Evolutionary conservation across 2,329 filamentous ascomycete species (phyloP).

Genomic region (Chrysoporthe deuterocubensis): DNA sequence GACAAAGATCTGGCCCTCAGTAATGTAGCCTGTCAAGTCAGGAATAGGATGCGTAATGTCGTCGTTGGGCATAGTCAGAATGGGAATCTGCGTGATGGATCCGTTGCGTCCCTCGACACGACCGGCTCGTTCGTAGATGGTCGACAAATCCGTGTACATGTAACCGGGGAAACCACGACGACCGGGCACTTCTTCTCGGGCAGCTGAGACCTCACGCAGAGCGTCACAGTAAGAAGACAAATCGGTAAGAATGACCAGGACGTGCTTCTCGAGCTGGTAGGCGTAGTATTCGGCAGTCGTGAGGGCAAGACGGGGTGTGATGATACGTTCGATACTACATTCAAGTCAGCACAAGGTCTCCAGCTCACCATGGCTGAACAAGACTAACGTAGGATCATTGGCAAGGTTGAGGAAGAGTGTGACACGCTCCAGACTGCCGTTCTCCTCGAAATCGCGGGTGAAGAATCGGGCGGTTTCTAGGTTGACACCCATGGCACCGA

Average conservation of each 20-base stretch:
- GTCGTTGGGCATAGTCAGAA: constrained; percentile 99
- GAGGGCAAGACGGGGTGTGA: constrained; percentile 95
- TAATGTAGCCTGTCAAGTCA: constrained; percentile 98
- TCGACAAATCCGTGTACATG: constrained; percentile 99
- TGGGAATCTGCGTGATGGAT: constrained; percentile 98
- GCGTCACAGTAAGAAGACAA: constrained; percentile 98
- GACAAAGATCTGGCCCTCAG: constrained; percentile 97
- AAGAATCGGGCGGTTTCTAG: constrained; percentile 99
- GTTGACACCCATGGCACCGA: constrained; percentile 99
- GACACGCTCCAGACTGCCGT: constrained; percentile 95
- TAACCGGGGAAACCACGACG: constrained; percentile 99
- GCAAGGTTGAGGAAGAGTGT: constrained; percentile 99
- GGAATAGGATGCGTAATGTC: constrained; percentile 99
- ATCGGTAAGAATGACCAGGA: constrained; percentile 97
- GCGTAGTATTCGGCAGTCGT: constrained; percentile 99
- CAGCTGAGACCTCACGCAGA: constrained; percentile 96
- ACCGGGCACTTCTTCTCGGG: constrained; percentile 97
- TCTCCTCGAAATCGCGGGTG: constrained; percentile 98
- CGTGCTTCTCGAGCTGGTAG: constrained; percentile 99
- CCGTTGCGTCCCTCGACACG: constrained; percentile 97
- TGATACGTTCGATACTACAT: constrained; percentile 94
- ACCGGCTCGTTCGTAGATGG: constrained; percentile 98
- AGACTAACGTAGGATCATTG: constrained; percentile 90
- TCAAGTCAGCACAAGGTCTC: constrained; percentile 23
- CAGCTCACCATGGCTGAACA: not conserved